Evolutionary conservation across 2,329 filamentous ascomycete species (phyloP).

Genomic region (Microsporum canis): DNA sequence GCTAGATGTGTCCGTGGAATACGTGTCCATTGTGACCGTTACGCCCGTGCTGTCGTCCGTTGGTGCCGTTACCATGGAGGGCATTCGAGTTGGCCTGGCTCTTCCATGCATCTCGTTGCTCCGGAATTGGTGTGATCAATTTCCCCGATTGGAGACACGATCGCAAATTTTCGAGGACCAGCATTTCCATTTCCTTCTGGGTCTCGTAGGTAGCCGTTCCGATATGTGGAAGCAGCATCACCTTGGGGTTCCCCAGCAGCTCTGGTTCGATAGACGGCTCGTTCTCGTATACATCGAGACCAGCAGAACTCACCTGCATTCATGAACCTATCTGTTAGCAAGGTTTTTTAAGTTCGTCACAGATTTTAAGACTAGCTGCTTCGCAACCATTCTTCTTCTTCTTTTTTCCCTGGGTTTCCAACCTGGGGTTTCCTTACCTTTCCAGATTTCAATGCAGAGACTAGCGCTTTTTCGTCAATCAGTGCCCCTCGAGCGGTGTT

Average conservation of each 20-base stretch:
- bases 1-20: neutral
- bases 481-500: constrained; percentile 27
- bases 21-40: constrained; percentile 5
- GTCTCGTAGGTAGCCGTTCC: constrained; percentile 51
- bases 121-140: constrained; percentile 49
- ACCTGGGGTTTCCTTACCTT: constrained; percentile 24
- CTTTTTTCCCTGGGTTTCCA: neutral
- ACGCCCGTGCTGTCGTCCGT: neutral
- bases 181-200: constrained; percentile 50
- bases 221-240: constrained; percentile 50
- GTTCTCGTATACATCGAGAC: constrained; percentile 39
- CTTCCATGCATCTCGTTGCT: constrained; percentile 40
- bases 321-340: neutral
- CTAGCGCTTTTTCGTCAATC: constrained; percentile 37
- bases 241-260: constrained; percentile 32
- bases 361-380: constrained; percentile 1
- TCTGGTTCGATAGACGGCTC: constrained; percentile 40
- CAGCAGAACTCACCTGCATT: constrained; percentile 31
- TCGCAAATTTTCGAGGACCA: constrained; percentile 48
- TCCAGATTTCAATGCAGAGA: constrained; percentile 34
- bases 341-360: neutral
- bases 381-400: neutral
- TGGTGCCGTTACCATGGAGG: neutral
- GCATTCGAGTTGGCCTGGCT: neutral
- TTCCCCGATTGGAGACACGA: constrained; percentile 45